Base-by-base conservation (phyloP, 1,284 basidiomycete genomes). In the Dichomitus squalens region DNA sequence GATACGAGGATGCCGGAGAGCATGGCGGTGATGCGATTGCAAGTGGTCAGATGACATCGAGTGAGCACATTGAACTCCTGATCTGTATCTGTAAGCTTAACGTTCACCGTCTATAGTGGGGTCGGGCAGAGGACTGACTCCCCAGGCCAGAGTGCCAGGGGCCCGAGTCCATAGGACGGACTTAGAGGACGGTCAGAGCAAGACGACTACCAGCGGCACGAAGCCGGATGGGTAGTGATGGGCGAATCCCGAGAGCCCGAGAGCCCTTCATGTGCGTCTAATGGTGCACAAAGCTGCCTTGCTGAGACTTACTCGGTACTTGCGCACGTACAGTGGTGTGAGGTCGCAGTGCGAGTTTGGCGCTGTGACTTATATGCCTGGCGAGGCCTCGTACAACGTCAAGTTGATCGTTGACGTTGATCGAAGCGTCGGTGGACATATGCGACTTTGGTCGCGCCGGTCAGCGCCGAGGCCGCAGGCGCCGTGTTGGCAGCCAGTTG, bases 71-170 rank as follows among this genome's bases (percentile, higher is more conserved):
- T 11, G 29, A 12, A 11, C 9, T 12, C 18, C 6, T 14, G 25
- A 18, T 52, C 14, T 3, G 14, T 11, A 16, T 14, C 20, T 23
- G 2, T n/a, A 7, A 7, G 27, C 18, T 12, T 39, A 18, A 35
- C 29, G 36, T 29, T 41, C 7, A 3, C 7, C 9, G 6, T 21
- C 23, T n/a, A 8, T 36, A 61, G 59, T 39, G 50, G 52, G 53
- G 50, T 50, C 50, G 59, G 56, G 53, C 50, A 21, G 51, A 43
- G 44, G 55, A 54, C 59, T 29, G 1, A n/a, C 5, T 12, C 35
- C 11, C 35, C 31, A 29, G 31, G 29, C 11, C 29, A 31, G 29
- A 21, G 33, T 39, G 49, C 46, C 44, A n/a, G 44, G 46, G n/a
- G 23, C 43, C 34, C 27, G 36, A 41, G 41, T 54, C 49, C 47